Evolutionary conservation across 257 asterid genomes (phyloP), one percentile per base, ranked within the genome.

Genomic region (Salvia splendens): DNA sequence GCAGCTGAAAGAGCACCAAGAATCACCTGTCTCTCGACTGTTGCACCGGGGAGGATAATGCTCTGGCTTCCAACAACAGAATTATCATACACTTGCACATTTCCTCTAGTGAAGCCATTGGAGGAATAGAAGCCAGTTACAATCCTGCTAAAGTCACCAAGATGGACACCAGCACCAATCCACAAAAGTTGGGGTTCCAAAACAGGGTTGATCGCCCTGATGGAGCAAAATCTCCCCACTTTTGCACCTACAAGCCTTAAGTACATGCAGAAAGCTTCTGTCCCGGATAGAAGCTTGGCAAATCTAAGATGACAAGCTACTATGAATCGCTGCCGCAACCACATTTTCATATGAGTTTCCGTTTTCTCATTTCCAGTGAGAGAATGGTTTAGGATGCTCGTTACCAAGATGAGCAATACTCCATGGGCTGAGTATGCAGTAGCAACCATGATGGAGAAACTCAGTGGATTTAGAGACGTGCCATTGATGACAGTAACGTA

Each of bases 1-100:
- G 95, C 92, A 64, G 73, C 81, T 33, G 97, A 88, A 65, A 91
- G 85, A 14, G 97, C 97, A 7, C 97, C 97, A 57, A 91, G 88
- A 73, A 91, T 86, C 71, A 86, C 96, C 51, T 80, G 80, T 9
- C 71, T 76, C 67, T 91, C 82, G 36, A 91, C 48, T 28, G 87
- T 72, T 24, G 95, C 79, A 49, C 87, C 86, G 3, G 97, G 97
- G 33, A 91, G 92, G 53, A 87, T 84, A 36, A 91, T 65, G 67
- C 95, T 86, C 73, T 88, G 97, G 85, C 97, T 86, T 54, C 97
- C 97, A 20, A 91, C 74, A 8, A 91, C 87, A 28, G 87, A 78
- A 68, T 91, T 88, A 11, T 82, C 86, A 4, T 75, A 82, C 66
- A 91, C 84, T 53, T 83, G 79, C 47, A 91, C 84, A 55, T 77